A percentile compares a stretch with the other conserved stretches of the same genome.
phyloP scores from a whole-genome alignment of 129 eudicot species.

The Chrysanthemum seticuspe region DNA sequence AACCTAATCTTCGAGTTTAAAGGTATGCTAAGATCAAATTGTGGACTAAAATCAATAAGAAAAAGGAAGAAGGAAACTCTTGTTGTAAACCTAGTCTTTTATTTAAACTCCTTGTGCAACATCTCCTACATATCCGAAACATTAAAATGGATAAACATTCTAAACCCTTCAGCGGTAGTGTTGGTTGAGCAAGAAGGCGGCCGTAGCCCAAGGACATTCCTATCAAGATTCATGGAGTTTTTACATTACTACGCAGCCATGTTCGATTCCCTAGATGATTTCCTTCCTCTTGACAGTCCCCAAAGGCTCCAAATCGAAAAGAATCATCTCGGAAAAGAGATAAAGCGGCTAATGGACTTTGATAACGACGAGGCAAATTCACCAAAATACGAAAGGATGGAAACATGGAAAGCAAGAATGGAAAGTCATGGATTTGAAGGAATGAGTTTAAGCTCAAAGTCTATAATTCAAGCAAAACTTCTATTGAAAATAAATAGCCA shows the following conservation, averaged over 20 bases:
- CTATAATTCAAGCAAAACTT: constrained; percentile 64
- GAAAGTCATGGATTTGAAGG: constrained; percentile 56
- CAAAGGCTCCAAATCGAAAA: constrained; percentile 65
- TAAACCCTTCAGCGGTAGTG: constrained; percentile 46
- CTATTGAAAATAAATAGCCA: constrained; percentile 58
- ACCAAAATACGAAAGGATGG: constrained; percentile 51
- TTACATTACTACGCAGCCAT: constrained; percentile 75
- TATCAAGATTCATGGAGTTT: constrained; percentile 69
- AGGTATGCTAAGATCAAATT: constrained; percentile 39
- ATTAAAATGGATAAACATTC: constrained; percentile 29
- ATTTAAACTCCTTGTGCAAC: constrained; percentile 41
- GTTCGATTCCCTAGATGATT: constrained; percentile 75
- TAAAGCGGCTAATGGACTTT: constrained; percentile 43
- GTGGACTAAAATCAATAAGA: constrained; percentile 26
- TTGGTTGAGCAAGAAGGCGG: constrained; percentile 70
- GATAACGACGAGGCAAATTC: constrained; percentile 36
- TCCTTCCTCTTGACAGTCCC: constrained; percentile 55
- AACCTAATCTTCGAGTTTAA: constrained; percentile 55
- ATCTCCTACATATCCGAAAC: constrained; percentile 46
- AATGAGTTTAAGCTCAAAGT: constrained; percentile 42
- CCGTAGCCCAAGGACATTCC: constrained; percentile 41
- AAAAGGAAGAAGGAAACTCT: constrained; percentile 51
- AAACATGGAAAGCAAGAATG: constrained; percentile 73
- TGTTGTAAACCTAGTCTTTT: constrained; percentile 52
- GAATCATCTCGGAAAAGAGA: constrained; percentile 66